phyloP scores from a whole-genome alignment of 108 stramenopile genomes.

The Nitzschia sp. region DNA sequence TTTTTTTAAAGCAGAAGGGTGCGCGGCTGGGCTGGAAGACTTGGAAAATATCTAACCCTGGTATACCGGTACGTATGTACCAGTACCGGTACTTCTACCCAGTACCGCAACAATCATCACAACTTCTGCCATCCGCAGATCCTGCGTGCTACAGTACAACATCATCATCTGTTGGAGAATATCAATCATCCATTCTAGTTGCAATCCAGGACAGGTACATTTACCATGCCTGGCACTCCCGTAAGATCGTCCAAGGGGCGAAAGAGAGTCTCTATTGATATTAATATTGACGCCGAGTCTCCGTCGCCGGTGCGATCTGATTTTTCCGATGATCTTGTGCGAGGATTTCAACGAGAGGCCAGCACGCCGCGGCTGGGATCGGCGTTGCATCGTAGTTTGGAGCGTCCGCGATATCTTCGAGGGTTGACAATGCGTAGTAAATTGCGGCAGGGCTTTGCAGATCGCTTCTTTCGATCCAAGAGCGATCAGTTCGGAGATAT shows the following conservation, averaged over 20 bases:
- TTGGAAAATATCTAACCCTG: too few relatives aligned
- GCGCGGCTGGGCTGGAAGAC: too few relatives aligned
- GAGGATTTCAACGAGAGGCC: slow-evolving; percentile 13
- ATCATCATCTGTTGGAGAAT: too few relatives aligned
- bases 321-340: background rate
- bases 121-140: too few relatives aligned
- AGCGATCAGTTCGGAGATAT: background rate
- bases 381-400: slow-evolving; percentile 5
- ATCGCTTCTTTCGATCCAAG: background rate
- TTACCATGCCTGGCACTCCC: background rate
- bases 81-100: too few relatives aligned
- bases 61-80: too few relatives aligned
- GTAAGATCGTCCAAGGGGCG: background rate
- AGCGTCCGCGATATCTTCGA: slow-evolving; percentile 12
- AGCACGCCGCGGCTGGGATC: slow-evolving; percentile 19
- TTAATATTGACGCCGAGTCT: background rate
- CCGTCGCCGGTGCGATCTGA: background rate
- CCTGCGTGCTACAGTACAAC: too few relatives aligned
- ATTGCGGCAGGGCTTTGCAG: slow-evolving; percentile 7
- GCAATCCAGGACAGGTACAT: too few relatives aligned
- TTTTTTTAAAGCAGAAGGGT: too few relatives aligned
- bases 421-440: slow-evolving; percentile 7
- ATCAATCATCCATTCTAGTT: too few relatives aligned
- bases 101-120: too few relatives aligned
- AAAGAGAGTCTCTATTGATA: background rate